Percentiles rank a stretch among this genome's conserved stretches.
Conservation (phyloP, 257 asterid genomes). For the Nicotiana paniculata region DNA sequence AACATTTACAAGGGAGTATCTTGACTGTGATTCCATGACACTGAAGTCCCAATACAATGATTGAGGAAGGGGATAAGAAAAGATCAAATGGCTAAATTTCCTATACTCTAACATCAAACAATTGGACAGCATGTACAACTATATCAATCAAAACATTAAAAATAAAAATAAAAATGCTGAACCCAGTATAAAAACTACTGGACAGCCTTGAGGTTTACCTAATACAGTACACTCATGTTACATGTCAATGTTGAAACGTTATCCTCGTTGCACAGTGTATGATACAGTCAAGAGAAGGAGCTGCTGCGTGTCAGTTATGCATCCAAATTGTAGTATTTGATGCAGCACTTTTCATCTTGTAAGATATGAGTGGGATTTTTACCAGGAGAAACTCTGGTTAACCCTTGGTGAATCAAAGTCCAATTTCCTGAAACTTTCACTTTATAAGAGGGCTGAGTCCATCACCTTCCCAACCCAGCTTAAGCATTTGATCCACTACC, state of each 20-base stretch:
- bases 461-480: slow-evolving; percentile 98
- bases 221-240: slow-evolving; percentile 2
- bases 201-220: slow-evolving; percentile 8
- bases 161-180: background rate
- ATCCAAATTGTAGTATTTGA: background rate
- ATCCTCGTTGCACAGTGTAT: background rate
- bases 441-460: slow-evolving; percentile 77
- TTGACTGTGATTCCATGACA: background rate
- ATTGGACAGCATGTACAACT: slow-evolving; percentile 13
- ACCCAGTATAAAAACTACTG: slow-evolving; percentile 8
- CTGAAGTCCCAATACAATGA: background rate
- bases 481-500: slow-evolving; percentile 97
- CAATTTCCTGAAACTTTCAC: slow-evolving; percentile 25
- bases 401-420: background rate
- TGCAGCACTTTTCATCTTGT: background rate
- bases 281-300: slow-evolving; percentile 13
- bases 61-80: background rate
- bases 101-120: slow-evolving; percentile 8
- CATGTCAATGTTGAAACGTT: background rate
- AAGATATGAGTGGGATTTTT: background rate
- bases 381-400: slow-evolving; percentile 11
- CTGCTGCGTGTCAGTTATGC: background rate
- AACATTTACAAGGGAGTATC: slow-evolving; percentile 6
- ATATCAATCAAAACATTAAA: background rate
- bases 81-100: background rate